Evolutionary conservation across 2,329 filamentous ascomycete species (phyloP).

Genomic region (Leptodontidium sp.): DNA sequence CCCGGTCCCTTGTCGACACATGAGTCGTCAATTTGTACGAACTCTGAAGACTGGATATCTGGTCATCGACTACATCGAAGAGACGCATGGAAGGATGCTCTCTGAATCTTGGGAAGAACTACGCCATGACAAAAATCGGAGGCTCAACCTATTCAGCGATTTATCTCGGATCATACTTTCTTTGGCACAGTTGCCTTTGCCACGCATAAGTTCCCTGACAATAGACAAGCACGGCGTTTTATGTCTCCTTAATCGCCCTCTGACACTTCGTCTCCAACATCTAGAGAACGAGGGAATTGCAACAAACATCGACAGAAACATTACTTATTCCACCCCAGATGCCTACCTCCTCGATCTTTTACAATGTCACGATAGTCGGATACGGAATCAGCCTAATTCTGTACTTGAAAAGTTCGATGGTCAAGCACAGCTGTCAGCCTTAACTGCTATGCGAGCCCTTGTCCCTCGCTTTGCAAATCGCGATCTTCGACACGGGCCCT

Average conservation of each 20-base stretch:
- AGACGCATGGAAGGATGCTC: slow-evolving; percentile 42
- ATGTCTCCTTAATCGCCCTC: slow-evolving; percentile 48
- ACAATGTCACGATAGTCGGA: slow-evolving; percentile 47
- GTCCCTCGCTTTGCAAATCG: slow-evolving; percentile 38
- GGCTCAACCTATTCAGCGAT: slow-evolving; percentile 40
- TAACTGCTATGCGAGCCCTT: slow-evolving; percentile 44
- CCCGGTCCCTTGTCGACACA: slow-evolving; percentile 41
- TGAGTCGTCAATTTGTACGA: slow-evolving; percentile 30
- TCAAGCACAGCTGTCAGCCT: slow-evolving; percentile 44
- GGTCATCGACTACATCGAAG: slow-evolving; percentile 45
- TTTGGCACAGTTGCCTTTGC: slow-evolving; percentile 41
- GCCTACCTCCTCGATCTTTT: slow-evolving; percentile 47
- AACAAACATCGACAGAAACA: slow-evolving; percentile 45
- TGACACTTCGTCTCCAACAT: slow-evolving; percentile 46
- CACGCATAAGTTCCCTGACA: slow-evolving; percentile 48
- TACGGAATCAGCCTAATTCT: slow-evolving; percentile 48
- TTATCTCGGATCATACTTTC: slow-evolving; percentile 43
- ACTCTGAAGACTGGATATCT: slow-evolving; percentile 43
- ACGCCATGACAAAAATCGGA: slow-evolving; percentile 32
- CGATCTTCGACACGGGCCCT: slow-evolving; percentile 46
- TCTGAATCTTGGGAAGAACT: slow-evolving; percentile 43
- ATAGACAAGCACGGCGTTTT: slow-evolving; percentile 45
- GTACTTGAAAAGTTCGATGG: slow-evolving; percentile 45
- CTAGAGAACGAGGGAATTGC: slow-evolving; percentile 49
- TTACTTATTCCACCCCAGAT: slow-evolving; percentile 46